Conservation (phyloP, 495 filamentous ascomycete species). For the Podospora tetraspora region DNA sequence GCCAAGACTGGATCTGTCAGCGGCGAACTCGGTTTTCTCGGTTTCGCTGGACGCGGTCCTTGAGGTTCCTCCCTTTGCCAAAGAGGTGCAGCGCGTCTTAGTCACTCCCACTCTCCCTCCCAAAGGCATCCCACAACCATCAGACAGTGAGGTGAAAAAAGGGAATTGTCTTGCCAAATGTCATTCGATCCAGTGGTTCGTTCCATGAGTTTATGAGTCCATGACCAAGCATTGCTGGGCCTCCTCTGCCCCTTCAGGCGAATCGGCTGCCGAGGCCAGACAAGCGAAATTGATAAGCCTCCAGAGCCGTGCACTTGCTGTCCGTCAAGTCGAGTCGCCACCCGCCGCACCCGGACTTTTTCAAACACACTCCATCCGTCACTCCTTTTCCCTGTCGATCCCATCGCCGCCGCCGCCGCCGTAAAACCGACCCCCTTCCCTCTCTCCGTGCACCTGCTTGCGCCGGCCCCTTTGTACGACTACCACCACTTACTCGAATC, state of each 20-base stretch:
- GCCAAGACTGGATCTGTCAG: background rate
- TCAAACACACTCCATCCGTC: background rate
- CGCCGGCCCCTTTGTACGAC: background rate
- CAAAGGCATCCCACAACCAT: background rate
- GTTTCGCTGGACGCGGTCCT: background rate
- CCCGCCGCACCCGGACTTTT: slow-evolving; percentile 2
- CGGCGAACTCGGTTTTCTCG: background rate
- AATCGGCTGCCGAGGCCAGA: slow-evolving; percentile 11
- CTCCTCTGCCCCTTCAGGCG: slow-evolving; percentile 2
- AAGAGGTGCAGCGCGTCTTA: background rate
- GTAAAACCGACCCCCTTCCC: slow-evolving; percentile 3
- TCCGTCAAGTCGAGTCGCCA: background rate
- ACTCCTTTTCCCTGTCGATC: slow-evolving; percentile 8
- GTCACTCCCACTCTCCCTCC: background rate
- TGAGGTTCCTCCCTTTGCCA: background rate
- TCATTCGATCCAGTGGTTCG: background rate
- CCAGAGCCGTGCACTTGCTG: slow-evolving; percentile 7
- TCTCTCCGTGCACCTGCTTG: slow-evolving; percentile 1
- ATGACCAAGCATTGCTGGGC: background rate
- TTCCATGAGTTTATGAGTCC: background rate
- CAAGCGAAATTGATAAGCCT: slow-evolving; percentile 20
- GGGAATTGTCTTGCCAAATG: background rate
- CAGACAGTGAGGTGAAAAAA: background rate
- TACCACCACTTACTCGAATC: background rate
- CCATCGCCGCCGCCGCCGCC: background rate